phyloP scores from a whole-genome alignment of 2,329 filamentous ascomycete genomes.

The Emydomyces testavorans region DNA sequence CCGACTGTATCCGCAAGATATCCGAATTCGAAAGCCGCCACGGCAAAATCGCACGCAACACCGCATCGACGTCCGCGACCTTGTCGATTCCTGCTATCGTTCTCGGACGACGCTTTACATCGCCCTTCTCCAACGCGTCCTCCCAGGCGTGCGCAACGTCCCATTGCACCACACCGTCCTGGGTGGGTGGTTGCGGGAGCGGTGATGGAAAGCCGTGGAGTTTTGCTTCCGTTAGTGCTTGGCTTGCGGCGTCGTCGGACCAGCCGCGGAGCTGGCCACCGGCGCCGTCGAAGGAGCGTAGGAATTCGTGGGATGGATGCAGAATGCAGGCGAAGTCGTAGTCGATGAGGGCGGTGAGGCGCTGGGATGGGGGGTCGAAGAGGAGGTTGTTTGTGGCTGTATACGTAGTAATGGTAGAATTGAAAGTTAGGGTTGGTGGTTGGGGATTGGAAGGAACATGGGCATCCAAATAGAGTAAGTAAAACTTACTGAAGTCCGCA shows the following conservation, averaged over 20 bases:
- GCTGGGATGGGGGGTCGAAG: slow-evolving; percentile 19
- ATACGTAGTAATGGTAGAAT: too few relatives aligned
- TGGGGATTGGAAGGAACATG: neutral
- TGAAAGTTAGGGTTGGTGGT: too few relatives aligned
- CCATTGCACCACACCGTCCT: slow-evolving; percentile 19
- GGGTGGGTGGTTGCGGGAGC: slow-evolving; percentile 14
- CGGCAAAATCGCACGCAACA: slow-evolving; percentile 18
- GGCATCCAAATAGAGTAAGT: neutral
- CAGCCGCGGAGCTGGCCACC: slow-evolving; percentile 21
- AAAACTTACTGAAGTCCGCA: slow-evolving; percentile 8
- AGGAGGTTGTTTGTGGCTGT: slow-evolving; percentile 24
- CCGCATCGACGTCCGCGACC: slow-evolving; percentile 20
- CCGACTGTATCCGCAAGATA: too few relatives aligned
- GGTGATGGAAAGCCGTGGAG: slow-evolving; percentile 21
- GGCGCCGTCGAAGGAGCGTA: slow-evolving; percentile 20
- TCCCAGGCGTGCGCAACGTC: slow-evolving; percentile 20
- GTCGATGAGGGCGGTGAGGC: slow-evolving; percentile 24
- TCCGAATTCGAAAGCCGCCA: slow-evolving; percentile 6
- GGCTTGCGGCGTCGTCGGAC: slow-evolving; percentile 17
- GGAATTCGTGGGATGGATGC: slow-evolving; percentile 20
- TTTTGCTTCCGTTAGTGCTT: slow-evolving; percentile 20
- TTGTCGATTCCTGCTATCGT: slow-evolving; percentile 21
- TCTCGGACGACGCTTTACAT: slow-evolving; percentile 17
- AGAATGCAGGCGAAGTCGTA: slow-evolving; percentile 22
- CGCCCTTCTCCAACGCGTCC: slow-evolving; percentile 18